Evolutionary conservation across 1,284 basidiomycete genomes (phyloP), one percentile per base, ranked within the genome.

Genomic region (Naganishia cerealis): DNA sequence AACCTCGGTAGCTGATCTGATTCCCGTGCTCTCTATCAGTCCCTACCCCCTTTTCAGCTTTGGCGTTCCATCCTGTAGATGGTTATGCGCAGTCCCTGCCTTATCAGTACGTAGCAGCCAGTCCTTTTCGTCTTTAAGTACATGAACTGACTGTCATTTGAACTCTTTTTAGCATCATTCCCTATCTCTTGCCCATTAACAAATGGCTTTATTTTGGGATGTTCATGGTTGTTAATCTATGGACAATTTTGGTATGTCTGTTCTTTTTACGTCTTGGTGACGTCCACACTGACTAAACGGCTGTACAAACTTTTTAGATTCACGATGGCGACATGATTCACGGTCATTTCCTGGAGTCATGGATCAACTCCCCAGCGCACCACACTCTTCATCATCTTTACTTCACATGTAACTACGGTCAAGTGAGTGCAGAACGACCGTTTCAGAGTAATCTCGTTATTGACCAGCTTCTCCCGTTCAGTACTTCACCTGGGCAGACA

Each of bases 261-360:
- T 42, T 48, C 18, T 56, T 15, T 3, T 29, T 33, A 33, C 6
- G 39, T 59, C 24, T 42, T 54, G 39, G 13, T 67, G 43, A 18
- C 40, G 43, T 9, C 33, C 33, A 26, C n/a, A 46, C 26, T 16
- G 33, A 38, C 26, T 46, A 53, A 54, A 48, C 3, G 29, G 29
- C 40, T 43, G 48, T 26, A 46, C 54, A 48, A 16, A 10, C 16
- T 38, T 53, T 50, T 13, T 71, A 91, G 90, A 99, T 99, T 74
- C 95, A 99, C 80, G 95, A 99, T 80, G 94, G 92, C n/a, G 96
- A 99, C 83, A 98, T 99, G 94, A 88, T 98, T 78, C 91, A 91
- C 56, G 94, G 90, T n/a, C 90, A 92, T 77, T 84, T 88, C 8
- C 84, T 96, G 1, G 95, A 98, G 81, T 88, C 85, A 65, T 75